Evolutionary conservation across 495 filamentous ascomycete species (phyloP).

Genomic region (Talaromyces ruber): DNA sequence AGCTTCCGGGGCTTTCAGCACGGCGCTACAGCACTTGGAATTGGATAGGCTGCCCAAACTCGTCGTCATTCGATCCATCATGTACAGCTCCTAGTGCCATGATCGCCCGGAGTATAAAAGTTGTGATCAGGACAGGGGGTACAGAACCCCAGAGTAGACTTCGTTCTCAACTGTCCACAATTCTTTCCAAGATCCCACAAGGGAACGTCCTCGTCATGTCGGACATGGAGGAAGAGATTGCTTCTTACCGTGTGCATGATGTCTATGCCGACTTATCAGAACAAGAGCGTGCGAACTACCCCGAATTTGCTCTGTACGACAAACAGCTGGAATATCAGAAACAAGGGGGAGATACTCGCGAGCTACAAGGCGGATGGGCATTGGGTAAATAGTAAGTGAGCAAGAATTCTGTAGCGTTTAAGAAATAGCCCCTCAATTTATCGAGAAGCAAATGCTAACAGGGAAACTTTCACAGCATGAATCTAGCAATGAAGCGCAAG

Average conservation of each 20-base stretch:
- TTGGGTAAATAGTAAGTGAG: conserved; percentile 57
- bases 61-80: not conserved
- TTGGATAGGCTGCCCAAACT: not conserved
- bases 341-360: conserved; percentile 20
- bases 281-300: conserved; percentile 14
- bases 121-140: conserved; percentile 1
- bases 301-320: conserved; percentile 48
- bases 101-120: not conserved
- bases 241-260: conserved; percentile 39
- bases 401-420: conserved; percentile 4
- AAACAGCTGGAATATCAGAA: conserved; percentile 34
- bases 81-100: not conserved
- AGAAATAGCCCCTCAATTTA: not conserved
- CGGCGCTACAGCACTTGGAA: not conserved
- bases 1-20: not conserved
- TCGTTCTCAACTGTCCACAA: not conserved
- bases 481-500: conserved; percentile 17
- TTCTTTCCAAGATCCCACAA: not conserved
- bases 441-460: not conserved
- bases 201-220: conserved; percentile 42
- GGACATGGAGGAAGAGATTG: conserved; percentile 43
- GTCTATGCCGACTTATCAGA: conserved; percentile 38
- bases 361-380: conserved; percentile 33
- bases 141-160: conserved; percentile 1
- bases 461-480: not conserved